Evolutionary conservation across 2,329 filamentous ascomycete species (phyloP).

Genomic region (Fusarium albosuccineum): DNA sequence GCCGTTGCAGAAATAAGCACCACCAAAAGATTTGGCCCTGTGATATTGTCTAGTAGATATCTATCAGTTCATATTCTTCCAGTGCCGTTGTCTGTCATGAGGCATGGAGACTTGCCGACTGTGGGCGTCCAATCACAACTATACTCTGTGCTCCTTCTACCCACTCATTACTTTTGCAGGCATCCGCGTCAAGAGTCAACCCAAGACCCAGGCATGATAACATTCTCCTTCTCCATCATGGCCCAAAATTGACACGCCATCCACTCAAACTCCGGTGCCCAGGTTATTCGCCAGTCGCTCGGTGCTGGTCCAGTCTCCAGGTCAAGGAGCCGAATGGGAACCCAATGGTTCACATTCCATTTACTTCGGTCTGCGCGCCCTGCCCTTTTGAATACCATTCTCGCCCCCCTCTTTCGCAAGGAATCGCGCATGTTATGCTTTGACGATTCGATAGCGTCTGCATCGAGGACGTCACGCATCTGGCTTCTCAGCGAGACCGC

Average conservation of each 20-base stretch:
- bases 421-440: constrained; percentile 15
- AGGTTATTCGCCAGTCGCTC: constrained; percentile 41
- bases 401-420: neutral
- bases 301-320: constrained; percentile 26
- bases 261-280: constrained; percentile 45
- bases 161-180: too few relatives aligned
- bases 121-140: neutral
- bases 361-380: neutral
- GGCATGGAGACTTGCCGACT: too few relatives aligned
- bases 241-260: constrained; percentile 47
- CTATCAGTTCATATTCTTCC: too few relatives aligned
- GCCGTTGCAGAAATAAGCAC: too few relatives aligned
- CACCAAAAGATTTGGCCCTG: too few relatives aligned
- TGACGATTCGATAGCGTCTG: constrained; percentile 24
- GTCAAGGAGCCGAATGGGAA: constrained; percentile 40
- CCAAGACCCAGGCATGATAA: constrained; percentile 46
- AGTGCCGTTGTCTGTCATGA: too few relatives aligned
- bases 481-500: neutral
- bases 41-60: too few relatives aligned
- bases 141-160: neutral
- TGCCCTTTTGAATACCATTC: neutral
- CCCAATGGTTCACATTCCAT: constrained; percentile 33
- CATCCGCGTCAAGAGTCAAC: constrained; percentile 25
- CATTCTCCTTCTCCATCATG: constrained; percentile 22
- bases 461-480: constrained; percentile 35